phyloP scores from a whole-genome alignment of 331 rosid genomes.

The Phaseolus coccineus region DNA sequence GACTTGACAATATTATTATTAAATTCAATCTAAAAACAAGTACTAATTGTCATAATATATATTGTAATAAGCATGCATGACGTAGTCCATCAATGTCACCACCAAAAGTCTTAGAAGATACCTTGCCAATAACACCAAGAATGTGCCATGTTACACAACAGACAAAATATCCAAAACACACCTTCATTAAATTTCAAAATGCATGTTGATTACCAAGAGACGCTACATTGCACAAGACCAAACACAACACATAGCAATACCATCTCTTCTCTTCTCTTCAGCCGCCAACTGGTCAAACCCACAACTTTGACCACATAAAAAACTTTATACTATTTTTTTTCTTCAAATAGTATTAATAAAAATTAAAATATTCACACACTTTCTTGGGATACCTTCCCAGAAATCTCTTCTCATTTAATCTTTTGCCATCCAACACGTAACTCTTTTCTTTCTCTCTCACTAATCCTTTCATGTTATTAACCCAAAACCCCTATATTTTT shows the following conservation, averaged over 20 bases:
- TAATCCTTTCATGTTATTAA: background rate
- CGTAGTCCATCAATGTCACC: background rate
- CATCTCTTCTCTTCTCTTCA: background rate
- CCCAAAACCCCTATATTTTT: background rate
- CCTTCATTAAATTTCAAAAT: background rate
- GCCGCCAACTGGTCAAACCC: slow-evolving; percentile 86
- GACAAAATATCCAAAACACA: background rate
- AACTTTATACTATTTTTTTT: background rate
- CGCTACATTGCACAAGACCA: background rate
- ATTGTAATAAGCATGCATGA: background rate
- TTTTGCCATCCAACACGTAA: slow-evolving; percentile 51
- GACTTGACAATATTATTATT: too few relatives aligned
- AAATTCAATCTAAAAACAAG: background rate
- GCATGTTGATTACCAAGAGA: background rate
- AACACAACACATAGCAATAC: background rate
- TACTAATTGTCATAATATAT: background rate
- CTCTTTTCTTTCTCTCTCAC: slow-evolving; percentile 38
- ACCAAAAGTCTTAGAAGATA: background rate
- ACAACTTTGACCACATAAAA: slow-evolving; percentile 62
- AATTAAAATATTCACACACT: background rate
- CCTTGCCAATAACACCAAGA: too few relatives aligned
- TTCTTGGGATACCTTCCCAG: slow-evolving; percentile 52
- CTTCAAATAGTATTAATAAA: background rate
- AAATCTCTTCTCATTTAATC: slow-evolving; percentile 37
- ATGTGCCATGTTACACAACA: too few relatives aligned